These are phyloP conservation scores for Clitocybe nebularis DNA, from an alignment of 1,284 basidiomycete species.

Conservation along the genomic window DNA sequence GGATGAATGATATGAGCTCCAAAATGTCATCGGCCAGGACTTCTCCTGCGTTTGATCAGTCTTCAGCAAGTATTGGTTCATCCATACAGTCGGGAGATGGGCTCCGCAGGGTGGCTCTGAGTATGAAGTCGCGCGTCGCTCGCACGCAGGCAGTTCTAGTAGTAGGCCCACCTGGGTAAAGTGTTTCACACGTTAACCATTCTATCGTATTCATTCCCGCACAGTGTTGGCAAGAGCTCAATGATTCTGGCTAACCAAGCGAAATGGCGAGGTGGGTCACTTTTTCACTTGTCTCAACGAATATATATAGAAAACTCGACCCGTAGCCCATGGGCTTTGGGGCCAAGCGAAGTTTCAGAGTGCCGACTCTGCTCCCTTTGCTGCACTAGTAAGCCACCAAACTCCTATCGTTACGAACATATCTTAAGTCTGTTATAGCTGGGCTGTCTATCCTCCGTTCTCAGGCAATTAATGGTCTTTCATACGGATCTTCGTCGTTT, in stretches of 20 bases:
- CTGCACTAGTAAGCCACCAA: conserved; percentile 45
- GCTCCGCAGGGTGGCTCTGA: conserved; percentile 41
- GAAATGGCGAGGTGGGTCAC: conserved; percentile 57
- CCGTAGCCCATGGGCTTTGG: conserved; percentile 72
- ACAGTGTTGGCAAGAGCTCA: conserved; percentile 67
- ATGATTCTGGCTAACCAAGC: conserved; percentile 65
- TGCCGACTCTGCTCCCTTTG: conserved; percentile 60
- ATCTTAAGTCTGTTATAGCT: conserved; percentile 34
- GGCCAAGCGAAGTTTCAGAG: conserved; percentile 70
- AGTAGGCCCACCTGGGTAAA: conserved; percentile 61
- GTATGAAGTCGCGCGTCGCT: conserved; percentile 33
- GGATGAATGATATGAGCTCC: conserved; percentile 20
- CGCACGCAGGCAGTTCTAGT: conserved; percentile 60
- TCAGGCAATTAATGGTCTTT: conserved; percentile 69
- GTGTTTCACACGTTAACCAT: conserved; percentile 5
- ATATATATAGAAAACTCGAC: too few species aligned
- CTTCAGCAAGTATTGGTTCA: conserved; percentile 28
- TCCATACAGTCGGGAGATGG: conserved; percentile 33
- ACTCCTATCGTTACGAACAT: conserved; percentile 1
- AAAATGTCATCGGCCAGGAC: conserved; percentile 13
- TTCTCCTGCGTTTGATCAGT: conserved; percentile 18
- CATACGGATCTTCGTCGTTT: conserved; percentile 68
- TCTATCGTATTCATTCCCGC: conserved; percentile 1
- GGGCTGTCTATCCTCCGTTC: conserved; percentile 61
- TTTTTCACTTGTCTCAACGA: too few species aligned